Base-by-base conservation (phyloP, 129 eudicot genomes). In the Saussurea involucrata region DNA sequence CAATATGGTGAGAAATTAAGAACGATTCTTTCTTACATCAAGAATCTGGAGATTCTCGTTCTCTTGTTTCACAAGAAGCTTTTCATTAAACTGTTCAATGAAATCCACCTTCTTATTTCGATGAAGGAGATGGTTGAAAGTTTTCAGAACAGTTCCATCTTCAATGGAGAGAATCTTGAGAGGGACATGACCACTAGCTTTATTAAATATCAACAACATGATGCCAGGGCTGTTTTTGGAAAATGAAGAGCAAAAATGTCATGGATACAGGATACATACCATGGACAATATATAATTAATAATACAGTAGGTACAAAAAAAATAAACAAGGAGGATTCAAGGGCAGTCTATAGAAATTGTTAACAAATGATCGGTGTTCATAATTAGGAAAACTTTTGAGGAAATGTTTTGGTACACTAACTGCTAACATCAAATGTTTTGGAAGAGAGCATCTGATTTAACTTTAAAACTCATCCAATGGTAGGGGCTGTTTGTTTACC, bases 21-120 rank as follows among this genome's bases (percentile, higher is more conserved):
- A 33, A 24, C 63, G 11, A 70, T 67, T 9, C 95, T 82, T 67
- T 9, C 95, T 82, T 81, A 93, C 98, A 79, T 93, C 98, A 42
- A 85, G 85, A 85, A 93, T 93, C 84, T 93, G 98, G 34, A 93
- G 95, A 83, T 93, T 93, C 80, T 90, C 97, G 27, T 93, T 89
- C 73, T 93, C 98, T 80, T 93, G 98, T 87, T 93, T 93, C 82
- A 93, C 98, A 63, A 93, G 98, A 83, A 93, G 98, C 92, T 93
- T 93, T 70, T 93, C 98, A 46, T 93, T 93, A 71, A 93, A 93
- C 73, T 90, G 98, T 82, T 93, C 98, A n/a, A 93, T 93, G 81
- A 93, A 93, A 83, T 93, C 98, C 74, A 93, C 97, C 83, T 93
- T 93, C 85, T 88, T 93, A 76, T 89, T 93, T 37, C 95, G 90